Conservation (phyloP, 345 rosid species). For the Litchi chinensis region DNA sequence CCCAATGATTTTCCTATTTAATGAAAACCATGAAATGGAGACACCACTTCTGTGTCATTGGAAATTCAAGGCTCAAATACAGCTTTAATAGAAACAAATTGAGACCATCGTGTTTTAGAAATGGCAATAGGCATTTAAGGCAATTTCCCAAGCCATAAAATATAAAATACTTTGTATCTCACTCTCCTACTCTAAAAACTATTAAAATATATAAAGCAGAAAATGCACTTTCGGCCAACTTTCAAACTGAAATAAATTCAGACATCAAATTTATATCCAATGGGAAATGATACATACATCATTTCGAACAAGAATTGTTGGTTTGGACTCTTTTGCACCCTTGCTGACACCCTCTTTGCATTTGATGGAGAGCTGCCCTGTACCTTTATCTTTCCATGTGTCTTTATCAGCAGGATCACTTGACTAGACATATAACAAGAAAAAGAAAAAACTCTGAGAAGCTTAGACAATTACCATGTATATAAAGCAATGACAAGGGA, state of each 20-base stretch:
- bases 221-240: neutral
- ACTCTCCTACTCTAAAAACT: neutral
- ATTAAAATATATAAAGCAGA: neutral
- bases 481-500: neutral
- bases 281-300: constrained; percentile 55
- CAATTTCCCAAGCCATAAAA: neutral
- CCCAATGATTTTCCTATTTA: neutral
- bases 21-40: neutral
- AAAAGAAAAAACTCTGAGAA: constrained; percentile 4
- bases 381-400: constrained; percentile 94
- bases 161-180: neutral
- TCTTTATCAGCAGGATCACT: constrained; percentile 77
- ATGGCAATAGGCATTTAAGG: neutral
- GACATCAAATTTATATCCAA: neutral
- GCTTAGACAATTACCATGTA: constrained; percentile 7
- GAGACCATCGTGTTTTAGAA: neutral
- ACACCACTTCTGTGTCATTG: neutral
- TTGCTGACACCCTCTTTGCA: constrained; percentile 82
- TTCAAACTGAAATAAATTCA: constrained; percentile 9
- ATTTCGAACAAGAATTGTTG: constrained; percentile 79
- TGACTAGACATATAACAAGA: constrained; percentile 49
- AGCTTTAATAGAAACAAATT: neutral
- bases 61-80: neutral
- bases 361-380: constrained; percentile 86
- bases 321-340: constrained; percentile 88